A percentile compares a stretch with the other conserved stretches of the same genome.
Evolutionary conservation across 768 basidiomycete species (phyloP).

Genomic region (Podaxis rugospora): DNA sequence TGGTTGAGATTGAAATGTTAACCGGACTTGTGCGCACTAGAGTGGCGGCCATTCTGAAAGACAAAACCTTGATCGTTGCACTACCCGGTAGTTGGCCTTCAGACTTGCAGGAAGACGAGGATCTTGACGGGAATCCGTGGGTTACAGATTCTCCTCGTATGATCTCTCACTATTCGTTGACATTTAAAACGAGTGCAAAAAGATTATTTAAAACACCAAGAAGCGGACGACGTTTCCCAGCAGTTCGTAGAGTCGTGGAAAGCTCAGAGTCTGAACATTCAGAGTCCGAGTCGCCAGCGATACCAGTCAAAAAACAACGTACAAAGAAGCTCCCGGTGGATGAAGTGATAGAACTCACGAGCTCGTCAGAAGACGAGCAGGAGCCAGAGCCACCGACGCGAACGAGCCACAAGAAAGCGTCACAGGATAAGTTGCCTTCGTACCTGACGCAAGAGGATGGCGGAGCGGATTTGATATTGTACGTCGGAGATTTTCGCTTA

Average conservation of each 20-base stretch:
- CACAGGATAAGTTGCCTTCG: not conserved
- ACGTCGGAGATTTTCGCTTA: constrained; percentile 7
- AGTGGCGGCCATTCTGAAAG: not conserved
- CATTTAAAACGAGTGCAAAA: constrained; percentile 10
- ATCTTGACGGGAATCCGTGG: not conserved
- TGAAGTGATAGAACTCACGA: constrained; percentile 1
- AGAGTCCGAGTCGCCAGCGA: constrained; percentile 20
- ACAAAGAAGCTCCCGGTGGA: constrained; percentile 19
- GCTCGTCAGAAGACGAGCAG: not conserved
- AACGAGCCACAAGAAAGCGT: not conserved
- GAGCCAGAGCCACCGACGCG: not conserved
- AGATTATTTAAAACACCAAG: not conserved
- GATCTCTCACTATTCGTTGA: not conserved
- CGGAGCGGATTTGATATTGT: constrained; percentile 30
- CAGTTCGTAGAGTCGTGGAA: constrained; percentile 27
- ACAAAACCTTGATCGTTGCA: not conserved
- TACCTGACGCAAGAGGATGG: constrained; percentile 16
- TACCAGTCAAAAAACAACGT: constrained; percentile 24
- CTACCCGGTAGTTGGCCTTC: not conserved
- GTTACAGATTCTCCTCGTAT: not conserved
- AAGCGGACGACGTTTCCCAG: constrained; percentile 3
- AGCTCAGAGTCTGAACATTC: constrained; percentile 28
- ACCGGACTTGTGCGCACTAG: not conserved
- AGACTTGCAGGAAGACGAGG: not conserved
- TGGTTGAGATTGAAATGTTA: not conserved